Evolutionary conservation across 1,139 yeast genomes (phyloP).

Genomic region (Taphrina betulina): DNA sequence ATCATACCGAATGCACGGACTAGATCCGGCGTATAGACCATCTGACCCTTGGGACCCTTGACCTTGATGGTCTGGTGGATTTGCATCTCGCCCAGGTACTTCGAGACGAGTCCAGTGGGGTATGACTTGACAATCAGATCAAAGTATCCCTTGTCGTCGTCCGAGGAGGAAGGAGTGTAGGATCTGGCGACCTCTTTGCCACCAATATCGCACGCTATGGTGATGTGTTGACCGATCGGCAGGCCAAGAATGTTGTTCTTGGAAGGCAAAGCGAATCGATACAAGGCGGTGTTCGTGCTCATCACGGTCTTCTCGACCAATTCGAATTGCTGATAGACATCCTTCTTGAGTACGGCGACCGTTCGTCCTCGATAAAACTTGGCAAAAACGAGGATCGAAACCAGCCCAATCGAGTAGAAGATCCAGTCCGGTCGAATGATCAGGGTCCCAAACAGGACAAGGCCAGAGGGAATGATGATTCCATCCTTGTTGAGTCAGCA

Average conservation of each 20-base stretch:
- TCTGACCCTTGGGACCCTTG: slow-evolving; percentile 93
- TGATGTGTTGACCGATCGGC: slow-evolving; percentile 77
- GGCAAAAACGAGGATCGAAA: slow-evolving; percentile 40
- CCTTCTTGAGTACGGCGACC: slow-evolving; percentile 60
- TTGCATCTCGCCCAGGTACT: slow-evolving; percentile 64
- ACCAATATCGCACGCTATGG: slow-evolving; percentile 67
- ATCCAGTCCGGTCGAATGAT: slow-evolving; percentile 41
- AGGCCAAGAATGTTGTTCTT: slow-evolving; percentile 75
- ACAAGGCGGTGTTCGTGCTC: slow-evolving; percentile 35
- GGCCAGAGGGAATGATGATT: slow-evolving; percentile 43
- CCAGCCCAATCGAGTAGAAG: slow-evolving; percentile 40
- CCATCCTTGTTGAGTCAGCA: slow-evolving; percentile 40
- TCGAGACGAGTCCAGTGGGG: slow-evolving; percentile 85
- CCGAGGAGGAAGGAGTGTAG: slow-evolving; percentile 90
- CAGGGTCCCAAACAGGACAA: slow-evolving; percentile 42
- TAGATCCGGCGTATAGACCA: slow-evolving; percentile 80
- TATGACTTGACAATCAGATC: slow-evolving; percentile 88
- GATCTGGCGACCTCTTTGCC: slow-evolving; percentile 88
- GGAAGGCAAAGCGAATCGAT: slow-evolving; percentile 75
- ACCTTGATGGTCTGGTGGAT: slow-evolving; percentile 70
- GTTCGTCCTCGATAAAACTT: slow-evolving; percentile 43
- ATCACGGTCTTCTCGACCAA: slow-evolving; percentile 66
- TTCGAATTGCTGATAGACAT: slow-evolving; percentile 75
- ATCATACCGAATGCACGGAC: slow-evolving; percentile 76
- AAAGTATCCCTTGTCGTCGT: slow-evolving; percentile 76